Evolutionary conservation across 176 grass and related monocot species (phyloP).

Genomic region (Phoenix dactylifera): DNA sequence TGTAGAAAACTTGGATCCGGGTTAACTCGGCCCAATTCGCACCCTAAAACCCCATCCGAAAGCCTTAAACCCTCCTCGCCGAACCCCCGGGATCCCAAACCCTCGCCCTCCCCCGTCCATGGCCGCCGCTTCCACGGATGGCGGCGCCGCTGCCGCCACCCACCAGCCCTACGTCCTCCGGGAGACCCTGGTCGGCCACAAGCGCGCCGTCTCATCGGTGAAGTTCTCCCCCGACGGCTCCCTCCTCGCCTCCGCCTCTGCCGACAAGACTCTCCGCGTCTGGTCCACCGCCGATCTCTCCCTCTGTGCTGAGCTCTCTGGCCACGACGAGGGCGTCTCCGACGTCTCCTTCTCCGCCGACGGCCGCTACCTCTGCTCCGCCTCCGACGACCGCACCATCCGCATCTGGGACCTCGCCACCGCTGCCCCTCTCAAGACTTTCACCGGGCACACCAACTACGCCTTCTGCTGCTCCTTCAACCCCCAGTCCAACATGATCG

Average conservation of each 20-base stretch:
- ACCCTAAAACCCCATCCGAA: too few relatives aligned
- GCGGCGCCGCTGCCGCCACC: not conserved
- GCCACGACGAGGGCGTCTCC: slow-evolving; percentile 53
- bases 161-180: slow-evolving; percentile 48
- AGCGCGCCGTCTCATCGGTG: slow-evolving; percentile 54
- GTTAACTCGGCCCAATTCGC: too few relatives aligned
- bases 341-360: slow-evolving; percentile 84
- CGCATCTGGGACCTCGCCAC: slow-evolving; percentile 86
- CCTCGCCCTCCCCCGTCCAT: slow-evolving; percentile 7
- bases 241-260: slow-evolving; percentile 70
- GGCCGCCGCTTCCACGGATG: slow-evolving; percentile 5
- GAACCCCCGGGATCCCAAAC: too few relatives aligned
- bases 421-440: slow-evolving; percentile 52
- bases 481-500: slow-evolving; percentile 74
- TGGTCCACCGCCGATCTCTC: slow-evolving; percentile 43
- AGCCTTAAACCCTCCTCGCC: too few relatives aligned
- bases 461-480: slow-evolving; percentile 86
- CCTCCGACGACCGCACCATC: slow-evolving; percentile 81
- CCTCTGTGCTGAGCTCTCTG: slow-evolving; percentile 46
- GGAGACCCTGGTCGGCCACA: slow-evolving; percentile 51
- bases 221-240: slow-evolving; percentile 87
- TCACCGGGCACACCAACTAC: slow-evolving; percentile 87
- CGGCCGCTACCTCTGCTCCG: slow-evolving; percentile 60
- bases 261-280: slow-evolving; percentile 70
- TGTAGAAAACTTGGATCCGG: too few relatives aligned